Evolutionary conservation across 2,329 filamentous ascomycete genomes (phyloP).

Genomic region (Sclerotinia subarctica): DNA sequence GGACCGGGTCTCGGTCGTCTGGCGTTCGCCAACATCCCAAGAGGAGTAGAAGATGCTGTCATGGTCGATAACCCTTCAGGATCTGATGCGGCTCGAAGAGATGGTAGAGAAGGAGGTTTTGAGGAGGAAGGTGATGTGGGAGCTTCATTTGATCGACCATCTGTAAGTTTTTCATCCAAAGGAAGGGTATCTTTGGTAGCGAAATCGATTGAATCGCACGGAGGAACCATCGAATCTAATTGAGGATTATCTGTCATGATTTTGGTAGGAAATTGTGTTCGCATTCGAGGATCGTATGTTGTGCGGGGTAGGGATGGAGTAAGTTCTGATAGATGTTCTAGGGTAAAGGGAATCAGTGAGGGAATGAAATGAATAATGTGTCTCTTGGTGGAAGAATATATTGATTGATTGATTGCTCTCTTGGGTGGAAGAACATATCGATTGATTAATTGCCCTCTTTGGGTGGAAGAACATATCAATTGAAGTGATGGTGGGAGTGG

Average conservation of each 20-base stretch:
- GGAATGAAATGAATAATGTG: neutral
- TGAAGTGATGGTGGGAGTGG: neutral
- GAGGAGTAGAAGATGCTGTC: conserved; percentile 78
- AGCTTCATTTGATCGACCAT: conserved; percentile 24
- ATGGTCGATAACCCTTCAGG: conserved; percentile 55
- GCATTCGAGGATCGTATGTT: conserved; percentile 19
- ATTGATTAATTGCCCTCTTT: too few species aligned
- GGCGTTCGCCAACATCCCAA: conserved; percentile 70
- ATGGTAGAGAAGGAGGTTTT: conserved; percentile 52
- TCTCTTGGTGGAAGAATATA: conserved; percentile 4
- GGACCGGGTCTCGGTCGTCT: conserved; percentile 45
- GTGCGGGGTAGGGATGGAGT: conserved; percentile 29
- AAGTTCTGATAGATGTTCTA: conserved; percentile 16
- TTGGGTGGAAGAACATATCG: too few species aligned
- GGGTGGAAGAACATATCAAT: neutral
- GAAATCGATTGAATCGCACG: conserved; percentile 32
- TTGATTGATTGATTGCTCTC: neutral
- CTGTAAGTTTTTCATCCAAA: conserved; percentile 21
- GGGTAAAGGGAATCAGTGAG: neutral
- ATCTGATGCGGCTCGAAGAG: conserved; percentile 59
- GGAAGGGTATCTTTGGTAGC: conserved; percentile 12
- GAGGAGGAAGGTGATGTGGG: conserved; percentile 24
- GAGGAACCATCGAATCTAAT: conserved; percentile 10
- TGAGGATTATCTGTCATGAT: conserved; percentile 15
- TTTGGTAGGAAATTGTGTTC: neutral